phyloP scores from a whole-genome alignment of 2,329 filamentous ascomycete genomes.

The Diaporthe helianthi region DNA sequence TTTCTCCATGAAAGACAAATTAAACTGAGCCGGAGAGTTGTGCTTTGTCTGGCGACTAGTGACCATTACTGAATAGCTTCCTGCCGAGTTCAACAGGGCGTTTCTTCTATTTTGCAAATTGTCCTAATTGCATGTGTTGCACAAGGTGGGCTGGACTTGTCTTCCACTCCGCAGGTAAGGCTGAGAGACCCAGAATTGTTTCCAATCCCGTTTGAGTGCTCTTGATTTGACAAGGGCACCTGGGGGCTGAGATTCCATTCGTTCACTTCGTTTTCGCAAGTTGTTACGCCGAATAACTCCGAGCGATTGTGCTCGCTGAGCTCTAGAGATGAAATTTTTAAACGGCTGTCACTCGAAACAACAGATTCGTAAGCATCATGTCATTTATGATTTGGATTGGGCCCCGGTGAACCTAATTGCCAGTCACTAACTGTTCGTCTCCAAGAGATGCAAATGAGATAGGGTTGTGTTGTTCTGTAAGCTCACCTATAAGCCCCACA shows the following conservation, averaged over 20 bases:
- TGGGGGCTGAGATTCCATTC: no score
- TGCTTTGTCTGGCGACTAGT: not conserved
- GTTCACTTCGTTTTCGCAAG: not conserved
- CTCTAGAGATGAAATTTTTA: not conserved
- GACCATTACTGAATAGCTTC: not conserved
- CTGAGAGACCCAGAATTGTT: not conserved
- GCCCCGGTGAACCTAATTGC: not conserved
- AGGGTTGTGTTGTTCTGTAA: not conserved
- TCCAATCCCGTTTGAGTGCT: not conserved
- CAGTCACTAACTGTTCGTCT: not conserved
- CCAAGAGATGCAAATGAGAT: not conserved
- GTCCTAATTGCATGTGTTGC: not conserved
- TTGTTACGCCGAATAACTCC: not conserved
- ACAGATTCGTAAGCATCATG: not conserved
- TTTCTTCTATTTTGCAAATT: not conserved
- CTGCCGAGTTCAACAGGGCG: not conserved
- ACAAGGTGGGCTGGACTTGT: not conserved
- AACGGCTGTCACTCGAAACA: not conserved
- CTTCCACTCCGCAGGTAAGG: not conserved
- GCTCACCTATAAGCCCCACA: not conserved
- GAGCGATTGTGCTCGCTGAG: not conserved
- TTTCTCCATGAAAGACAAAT: no score
- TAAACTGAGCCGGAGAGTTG: not conserved
- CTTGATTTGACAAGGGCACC: not conserved
- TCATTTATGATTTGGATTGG: not conserved